phyloP scores from a whole-genome alignment of 2,329 filamentous ascomycete species.

The Parascedosporium putredinis region DNA sequence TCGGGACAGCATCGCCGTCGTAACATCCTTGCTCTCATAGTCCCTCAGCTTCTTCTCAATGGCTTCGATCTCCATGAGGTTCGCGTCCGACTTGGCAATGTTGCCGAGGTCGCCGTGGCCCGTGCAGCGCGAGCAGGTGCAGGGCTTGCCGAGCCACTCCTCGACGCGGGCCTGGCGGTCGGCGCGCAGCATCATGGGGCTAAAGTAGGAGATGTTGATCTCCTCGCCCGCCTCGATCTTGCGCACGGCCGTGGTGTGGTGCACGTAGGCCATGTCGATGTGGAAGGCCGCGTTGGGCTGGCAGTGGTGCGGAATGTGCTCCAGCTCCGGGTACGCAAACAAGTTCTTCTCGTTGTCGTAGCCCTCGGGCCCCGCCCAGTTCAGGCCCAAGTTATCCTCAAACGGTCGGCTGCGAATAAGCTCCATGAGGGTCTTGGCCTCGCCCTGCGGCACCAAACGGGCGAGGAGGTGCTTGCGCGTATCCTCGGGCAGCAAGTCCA shows the following conservation, averaged over 20 bases:
- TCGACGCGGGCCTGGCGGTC: constrained; percentile 19
- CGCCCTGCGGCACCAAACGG: not conserved
- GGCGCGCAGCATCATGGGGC: constrained; percentile 17
- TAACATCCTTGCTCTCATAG: constrained; percentile 2
- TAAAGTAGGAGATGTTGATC: constrained; percentile 32
- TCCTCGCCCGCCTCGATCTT: constrained; percentile 31
- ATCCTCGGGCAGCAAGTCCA: constrained; percentile 3
- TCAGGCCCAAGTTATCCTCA: constrained; percentile 2
- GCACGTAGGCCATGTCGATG: constrained; percentile 28
- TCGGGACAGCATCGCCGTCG: constrained; percentile 26
- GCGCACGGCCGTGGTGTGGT: constrained; percentile 27
- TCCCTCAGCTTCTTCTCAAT: constrained; percentile 12
- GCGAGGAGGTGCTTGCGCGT: constrained; percentile 5
- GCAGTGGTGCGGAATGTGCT: constrained; percentile 25
- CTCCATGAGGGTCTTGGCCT: constrained; percentile 5
- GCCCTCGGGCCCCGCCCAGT: not conserved
- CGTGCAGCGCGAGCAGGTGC: constrained; percentile 28
- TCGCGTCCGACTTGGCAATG: constrained; percentile 23
- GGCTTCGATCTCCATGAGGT: constrained; percentile 24
- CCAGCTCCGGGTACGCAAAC: constrained; percentile 2
- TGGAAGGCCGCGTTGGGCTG: constrained; percentile 33
- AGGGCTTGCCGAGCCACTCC: constrained; percentile 28
- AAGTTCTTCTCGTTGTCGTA: constrained; percentile 7
- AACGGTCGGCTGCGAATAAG: constrained; percentile 2
- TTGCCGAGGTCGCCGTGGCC: constrained; percentile 14